Conservation (phyloP, 83 land plant genomes). For the Larix sibirica region DNA sequence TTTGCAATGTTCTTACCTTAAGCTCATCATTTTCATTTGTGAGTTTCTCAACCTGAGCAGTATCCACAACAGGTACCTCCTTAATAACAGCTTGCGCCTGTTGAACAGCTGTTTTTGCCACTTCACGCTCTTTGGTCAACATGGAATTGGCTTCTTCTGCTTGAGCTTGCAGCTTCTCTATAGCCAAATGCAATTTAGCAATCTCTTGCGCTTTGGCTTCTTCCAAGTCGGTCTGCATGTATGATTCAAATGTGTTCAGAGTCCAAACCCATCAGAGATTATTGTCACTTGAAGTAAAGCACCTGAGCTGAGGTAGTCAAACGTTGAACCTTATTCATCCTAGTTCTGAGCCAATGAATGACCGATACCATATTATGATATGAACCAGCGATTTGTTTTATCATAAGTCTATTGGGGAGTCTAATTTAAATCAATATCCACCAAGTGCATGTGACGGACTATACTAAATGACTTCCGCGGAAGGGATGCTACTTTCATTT, state of each 20-base stretch:
- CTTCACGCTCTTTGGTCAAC: constrained; percentile 60
- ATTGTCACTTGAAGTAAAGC: neutral
- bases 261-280: neutral
- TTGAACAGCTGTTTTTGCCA: constrained; percentile 65
- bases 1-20: constrained; percentile 49
- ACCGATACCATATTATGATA: neutral
- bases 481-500: neutral
- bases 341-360: neutral
- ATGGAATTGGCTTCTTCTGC: constrained; percentile 59
- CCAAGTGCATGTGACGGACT: neutral
- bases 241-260: neutral
- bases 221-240: constrained; percentile 77
- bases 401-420: neutral
- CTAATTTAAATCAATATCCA: constrained; percentile 3
- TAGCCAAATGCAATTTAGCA: constrained; percentile 62
- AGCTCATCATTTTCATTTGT: constrained; percentile 64
- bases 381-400: neutral
- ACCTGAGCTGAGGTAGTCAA: neutral
- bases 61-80: constrained; percentile 71
- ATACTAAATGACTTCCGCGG: neutral
- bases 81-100: constrained; percentile 72
- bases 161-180: constrained; percentile 63
- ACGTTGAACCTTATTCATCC: neutral
- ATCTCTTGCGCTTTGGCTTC: constrained; percentile 89
- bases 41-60: constrained; percentile 55